phyloP scores from a whole-genome alignment of 2,329 filamentous ascomycete genomes.

The Trichoderma koningii region DNA sequence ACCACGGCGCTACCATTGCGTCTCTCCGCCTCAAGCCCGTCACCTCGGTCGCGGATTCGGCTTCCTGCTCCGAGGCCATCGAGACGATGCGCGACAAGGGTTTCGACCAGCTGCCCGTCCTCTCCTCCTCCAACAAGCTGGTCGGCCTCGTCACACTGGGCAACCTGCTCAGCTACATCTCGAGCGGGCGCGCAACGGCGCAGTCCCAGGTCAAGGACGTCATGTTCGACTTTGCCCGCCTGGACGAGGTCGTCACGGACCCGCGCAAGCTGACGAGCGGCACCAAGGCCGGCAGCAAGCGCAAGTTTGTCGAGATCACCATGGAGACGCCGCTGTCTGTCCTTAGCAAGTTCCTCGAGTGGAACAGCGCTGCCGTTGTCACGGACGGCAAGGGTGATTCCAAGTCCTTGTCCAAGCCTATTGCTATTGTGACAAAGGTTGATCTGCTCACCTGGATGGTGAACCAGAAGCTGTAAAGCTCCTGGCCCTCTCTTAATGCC shows the following conservation, averaged over 20 bases:
- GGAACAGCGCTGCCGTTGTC: constrained; percentile 95
- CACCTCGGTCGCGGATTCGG: constrained; percentile 73
- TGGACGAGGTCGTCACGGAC: constrained; percentile 90
- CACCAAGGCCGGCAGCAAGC: constrained; percentile 48
- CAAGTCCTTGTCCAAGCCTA: constrained; percentile 67
- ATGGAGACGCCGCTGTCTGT: constrained; percentile 80
- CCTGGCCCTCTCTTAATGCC: not conserved
- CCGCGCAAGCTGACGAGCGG: constrained; percentile 62
- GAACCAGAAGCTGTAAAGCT: constrained; percentile 51
- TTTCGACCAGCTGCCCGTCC: constrained; percentile 95
- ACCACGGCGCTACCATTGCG: constrained; percentile 75
- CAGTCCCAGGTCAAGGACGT: constrained; percentile 77
- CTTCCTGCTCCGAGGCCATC: constrained; percentile 80
- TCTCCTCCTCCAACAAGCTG: constrained; percentile 68
- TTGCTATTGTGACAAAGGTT: constrained; percentile 94
- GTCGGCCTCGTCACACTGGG: constrained; percentile 93
- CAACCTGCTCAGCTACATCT: constrained; percentile 89
- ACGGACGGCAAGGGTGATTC: constrained; percentile 69
- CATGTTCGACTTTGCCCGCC: constrained; percentile 93
- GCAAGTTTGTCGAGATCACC: constrained; percentile 92
- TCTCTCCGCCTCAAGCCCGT: constrained; percentile 90
- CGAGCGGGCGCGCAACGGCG: constrained; percentile 74
- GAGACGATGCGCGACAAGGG: constrained; percentile 98
- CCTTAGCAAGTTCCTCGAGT: constrained; percentile 92
- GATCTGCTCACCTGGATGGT: constrained; percentile 93